Conservation (phyloP, 2,329 filamentous ascomycete genomes). For the Arachnopeziza araneosa region DNA sequence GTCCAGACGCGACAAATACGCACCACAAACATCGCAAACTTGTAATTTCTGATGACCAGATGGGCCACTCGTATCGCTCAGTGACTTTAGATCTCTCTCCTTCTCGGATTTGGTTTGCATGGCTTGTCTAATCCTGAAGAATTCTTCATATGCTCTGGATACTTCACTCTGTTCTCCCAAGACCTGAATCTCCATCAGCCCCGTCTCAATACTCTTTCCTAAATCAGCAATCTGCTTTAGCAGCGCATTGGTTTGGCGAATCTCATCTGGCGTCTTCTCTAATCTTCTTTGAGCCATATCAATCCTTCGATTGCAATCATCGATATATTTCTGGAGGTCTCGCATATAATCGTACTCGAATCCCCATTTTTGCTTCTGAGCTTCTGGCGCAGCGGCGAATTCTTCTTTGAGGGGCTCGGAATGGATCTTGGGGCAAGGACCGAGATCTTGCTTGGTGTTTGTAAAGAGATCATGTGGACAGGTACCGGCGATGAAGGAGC, state of each 20-base stretch:
- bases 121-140: conserved; percentile 76
- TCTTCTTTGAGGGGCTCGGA: conserved; percentile 83
- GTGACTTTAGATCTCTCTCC: conserved; percentile 81
- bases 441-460: conserved; percentile 97
- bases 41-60: conserved; percentile 96
- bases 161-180: conserved; percentile 79
- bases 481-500: conserved; percentile 86
- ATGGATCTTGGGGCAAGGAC: conserved; percentile 82
- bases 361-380: conserved; percentile 61
- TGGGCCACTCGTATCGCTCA: conserved; percentile 88
- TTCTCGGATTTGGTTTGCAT: conserved; percentile 76
- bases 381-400: conserved; percentile 70
- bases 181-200: conserved; percentile 79
- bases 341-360: conserved; percentile 97
- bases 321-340: conserved; percentile 94
- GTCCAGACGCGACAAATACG: conserved; percentile 85
- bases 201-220: conserved; percentile 69
- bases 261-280: conserved; percentile 97
- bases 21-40: conserved; percentile 96
- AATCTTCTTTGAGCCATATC: conserved; percentile 82
- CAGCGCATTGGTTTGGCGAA: conserved; percentile 85
- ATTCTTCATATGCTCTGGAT: conserved; percentile 76
- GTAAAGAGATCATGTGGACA: conserved; percentile 99
- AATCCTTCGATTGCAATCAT: conserved; percentile 92
- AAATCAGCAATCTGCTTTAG: conserved; percentile 84